Evolutionary conservation across 306 rosid genomes (phyloP).

Genomic region (Gillenia trifoliata): DNA sequence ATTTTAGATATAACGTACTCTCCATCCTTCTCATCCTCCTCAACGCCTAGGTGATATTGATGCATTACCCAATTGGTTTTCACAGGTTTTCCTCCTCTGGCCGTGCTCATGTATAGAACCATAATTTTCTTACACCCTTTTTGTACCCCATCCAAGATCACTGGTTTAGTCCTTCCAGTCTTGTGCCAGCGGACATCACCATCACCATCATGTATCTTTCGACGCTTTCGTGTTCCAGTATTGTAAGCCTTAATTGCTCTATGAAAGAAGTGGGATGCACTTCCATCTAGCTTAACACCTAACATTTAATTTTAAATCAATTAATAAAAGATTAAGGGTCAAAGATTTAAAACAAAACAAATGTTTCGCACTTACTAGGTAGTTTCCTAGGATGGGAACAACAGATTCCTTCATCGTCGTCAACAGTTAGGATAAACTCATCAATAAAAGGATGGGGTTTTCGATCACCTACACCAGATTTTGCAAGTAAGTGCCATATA

Average conservation of each 20-base stretch:
- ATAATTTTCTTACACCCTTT: constrained; percentile 79
- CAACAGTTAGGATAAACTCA: constrained; percentile 61
- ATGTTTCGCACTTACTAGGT: constrained; percentile 48
- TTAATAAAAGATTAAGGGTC: neutral
- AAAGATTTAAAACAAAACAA: constrained; percentile 9
- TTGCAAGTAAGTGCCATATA: constrained; percentile 69
- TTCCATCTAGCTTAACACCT: constrained; percentile 85
- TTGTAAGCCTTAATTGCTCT: constrained; percentile 83
- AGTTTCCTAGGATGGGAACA: constrained; percentile 74
- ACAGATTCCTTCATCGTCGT: constrained; percentile 66
- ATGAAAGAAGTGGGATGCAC: constrained; percentile 72
- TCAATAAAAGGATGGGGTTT: constrained; percentile 75
- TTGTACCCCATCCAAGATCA: constrained; percentile 53
- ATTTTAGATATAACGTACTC: constrained; percentile 71
- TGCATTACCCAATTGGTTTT: constrained; percentile 93
- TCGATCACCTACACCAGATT: constrained; percentile 41
- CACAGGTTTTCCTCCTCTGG: constrained; percentile 59
- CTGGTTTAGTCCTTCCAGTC: constrained; percentile 80
- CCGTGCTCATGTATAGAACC: constrained; percentile 61
- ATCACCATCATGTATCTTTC: constrained; percentile 59
- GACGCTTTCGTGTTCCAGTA: constrained; percentile 73
- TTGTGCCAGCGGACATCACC: constrained; percentile 95
- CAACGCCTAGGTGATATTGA: constrained; percentile 76
- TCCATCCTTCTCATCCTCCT: constrained; percentile 71
- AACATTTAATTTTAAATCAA: constrained; percentile 9